A percentile compares a stretch with the other conserved stretches of the same genome.
Conservation (phyloP, 805 yeast species). For the Ogataea corticis region DNA sequence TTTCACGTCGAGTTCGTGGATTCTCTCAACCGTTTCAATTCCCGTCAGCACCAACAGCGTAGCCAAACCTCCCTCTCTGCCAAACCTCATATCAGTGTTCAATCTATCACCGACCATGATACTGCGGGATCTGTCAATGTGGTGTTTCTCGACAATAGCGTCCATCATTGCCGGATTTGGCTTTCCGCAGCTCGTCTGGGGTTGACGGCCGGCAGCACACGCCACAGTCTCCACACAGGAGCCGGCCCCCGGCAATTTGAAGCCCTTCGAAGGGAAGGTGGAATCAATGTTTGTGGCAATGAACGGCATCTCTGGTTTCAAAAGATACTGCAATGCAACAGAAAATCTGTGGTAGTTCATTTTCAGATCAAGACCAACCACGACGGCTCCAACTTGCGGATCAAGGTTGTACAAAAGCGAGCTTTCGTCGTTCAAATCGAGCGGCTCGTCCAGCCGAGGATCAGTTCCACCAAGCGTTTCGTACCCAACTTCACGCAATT, state of each 20-base stretch:
- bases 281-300: slow-evolving; percentile 95
- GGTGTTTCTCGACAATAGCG: slow-evolving; percentile 69
- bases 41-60: slow-evolving; percentile 91
- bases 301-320: slow-evolving; percentile 64
- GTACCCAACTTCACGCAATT: slow-evolving; percentile 73
- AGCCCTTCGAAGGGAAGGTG: slow-evolving; percentile 88
- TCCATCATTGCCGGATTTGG: slow-evolving; percentile 90
- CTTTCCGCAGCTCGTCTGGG: slow-evolving; percentile 84
- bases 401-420: slow-evolving; percentile 62
- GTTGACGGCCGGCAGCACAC: slow-evolving; percentile 74
- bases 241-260: slow-evolving; percentile 93
- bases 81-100: slow-evolving; percentile 94
- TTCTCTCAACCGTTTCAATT: slow-evolving; percentile 73
- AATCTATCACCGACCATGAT: slow-evolving; percentile 95
- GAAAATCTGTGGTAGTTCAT: slow-evolving; percentile 83
- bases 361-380: slow-evolving; percentile 79
- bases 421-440: slow-evolving; percentile 58
- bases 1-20: slow-evolving; percentile 40
- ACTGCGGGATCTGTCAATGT: slow-evolving; percentile 57
- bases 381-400: slow-evolving; percentile 78
- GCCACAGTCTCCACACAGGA: slow-evolving; percentile 79
- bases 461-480: slow-evolving; percentile 82
- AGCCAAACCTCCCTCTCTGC: slow-evolving; percentile 80
- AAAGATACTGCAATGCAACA: slow-evolving; percentile 76
- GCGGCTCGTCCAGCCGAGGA: slow-evolving; percentile 51